Percentiles rank a stretch among this genome's conserved stretches.
Conservation (phyloP, 2,329 filamentous ascomycete genomes). For the Fusarium bactridioides region DNA sequence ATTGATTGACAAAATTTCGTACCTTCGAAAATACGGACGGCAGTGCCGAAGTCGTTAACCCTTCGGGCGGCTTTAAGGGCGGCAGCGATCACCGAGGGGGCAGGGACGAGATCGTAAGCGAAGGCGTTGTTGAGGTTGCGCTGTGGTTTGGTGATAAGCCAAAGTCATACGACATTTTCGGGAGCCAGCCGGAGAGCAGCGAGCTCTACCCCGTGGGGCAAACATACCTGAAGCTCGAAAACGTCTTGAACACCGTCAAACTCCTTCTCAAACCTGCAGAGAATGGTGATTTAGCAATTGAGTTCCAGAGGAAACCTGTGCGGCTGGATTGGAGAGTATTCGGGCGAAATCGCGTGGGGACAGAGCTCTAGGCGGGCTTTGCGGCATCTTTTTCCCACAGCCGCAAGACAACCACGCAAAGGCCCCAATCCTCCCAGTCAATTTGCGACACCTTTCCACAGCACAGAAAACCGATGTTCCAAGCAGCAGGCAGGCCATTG, state of each 20-base stretch:
- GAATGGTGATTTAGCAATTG: conserved; percentile 43
- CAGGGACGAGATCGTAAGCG: conserved; percentile 99
- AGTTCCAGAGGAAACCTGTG: conserved; percentile 20
- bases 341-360: conserved; percentile 41
- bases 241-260: conserved; percentile 98
- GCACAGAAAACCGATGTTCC: neutral
- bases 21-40: conserved; percentile 99
- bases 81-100: conserved; percentile 86
- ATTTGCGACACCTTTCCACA: neutral
- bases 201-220: conserved; percentile 34
- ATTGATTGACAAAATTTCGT: conserved; percentile 48
- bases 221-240: conserved; percentile 94
- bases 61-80: conserved; percentile 92
- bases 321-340: conserved; percentile 39
- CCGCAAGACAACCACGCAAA: conserved; percentile 16
- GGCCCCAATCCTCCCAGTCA: neutral
- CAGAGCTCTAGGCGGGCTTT: conserved; percentile 33
- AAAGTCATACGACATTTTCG: conserved; percentile 45
- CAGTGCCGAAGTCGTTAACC: conserved; percentile 98
- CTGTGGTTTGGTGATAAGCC: conserved; percentile 49
- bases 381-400: conserved; percentile 39
- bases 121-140: conserved; percentile 99
- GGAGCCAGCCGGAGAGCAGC: conserved; percentile 30
- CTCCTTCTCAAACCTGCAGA: conserved; percentile 94
- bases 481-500: conserved; percentile 26